Evolutionary conservation across 2,329 filamentous ascomycete genomes (phyloP).

Genomic region (Cladosporium oxysporum): DNA sequence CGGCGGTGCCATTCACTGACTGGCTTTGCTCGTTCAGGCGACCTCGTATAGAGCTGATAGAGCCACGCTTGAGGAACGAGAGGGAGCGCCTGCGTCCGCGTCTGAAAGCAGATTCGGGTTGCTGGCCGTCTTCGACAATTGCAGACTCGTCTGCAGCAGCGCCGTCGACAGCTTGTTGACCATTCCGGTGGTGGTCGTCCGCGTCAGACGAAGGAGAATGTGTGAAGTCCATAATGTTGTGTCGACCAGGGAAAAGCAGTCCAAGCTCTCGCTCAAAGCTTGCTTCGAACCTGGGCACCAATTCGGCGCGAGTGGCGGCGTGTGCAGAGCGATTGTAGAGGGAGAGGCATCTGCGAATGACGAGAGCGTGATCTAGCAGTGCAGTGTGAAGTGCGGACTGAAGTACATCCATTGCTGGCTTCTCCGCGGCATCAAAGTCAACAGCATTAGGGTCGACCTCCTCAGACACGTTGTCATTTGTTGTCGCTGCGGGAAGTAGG

Average conservation of each 20-base stretch:
- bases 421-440: constrained; percentile 37
- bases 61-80: constrained; percentile 37
- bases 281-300: constrained; percentile 44
- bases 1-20: constrained; percentile 22
- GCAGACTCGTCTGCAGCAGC: constrained; percentile 11
- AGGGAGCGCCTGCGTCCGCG: constrained; percentile 28
- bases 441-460: constrained; percentile 30
- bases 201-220: constrained; percentile 16
- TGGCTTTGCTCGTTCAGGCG: constrained; percentile 17
- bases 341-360: constrained; percentile 78
- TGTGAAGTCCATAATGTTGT: constrained; percentile 25
- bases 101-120: constrained; percentile 7
- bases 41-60: constrained; percentile 27
- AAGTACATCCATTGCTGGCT: constrained; percentile 53
- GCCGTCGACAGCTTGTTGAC: constrained; percentile 23
- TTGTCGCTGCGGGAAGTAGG: constrained; percentile 59
- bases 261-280: constrained; percentile 48
- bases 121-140: constrained; percentile 19
- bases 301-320: constrained; percentile 49
- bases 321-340: constrained; percentile 62
- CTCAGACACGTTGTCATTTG: constrained; percentile 44
- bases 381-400: constrained; percentile 82
- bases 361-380: constrained; percentile 83
- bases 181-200: not conserved
- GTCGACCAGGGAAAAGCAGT: constrained; percentile 41